Evolutionary conservation across 129 eudicot genomes (phyloP).

Genomic region (Heracleum sosnowskyi): DNA sequence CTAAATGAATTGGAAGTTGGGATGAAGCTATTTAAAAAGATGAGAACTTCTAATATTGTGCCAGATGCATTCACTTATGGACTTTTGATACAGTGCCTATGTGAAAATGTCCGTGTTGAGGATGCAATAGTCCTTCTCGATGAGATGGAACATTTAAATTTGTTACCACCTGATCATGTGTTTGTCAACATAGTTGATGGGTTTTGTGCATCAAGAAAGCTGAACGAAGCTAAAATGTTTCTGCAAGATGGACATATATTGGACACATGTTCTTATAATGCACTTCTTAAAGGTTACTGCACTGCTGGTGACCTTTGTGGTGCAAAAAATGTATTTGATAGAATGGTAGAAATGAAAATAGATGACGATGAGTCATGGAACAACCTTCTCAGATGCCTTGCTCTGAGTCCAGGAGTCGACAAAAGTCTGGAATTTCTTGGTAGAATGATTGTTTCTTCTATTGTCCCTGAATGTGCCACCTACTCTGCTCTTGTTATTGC

Average conservation of each 20-base stretch:
- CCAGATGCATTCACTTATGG: constrained; percentile 45
- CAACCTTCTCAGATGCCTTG: constrained; percentile 40
- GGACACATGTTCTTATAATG: constrained; percentile 30
- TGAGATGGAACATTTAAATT: constrained; percentile 39
- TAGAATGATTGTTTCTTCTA: constrained; percentile 55
- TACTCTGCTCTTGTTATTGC: constrained; percentile 63
- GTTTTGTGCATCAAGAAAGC: constrained; percentile 36
- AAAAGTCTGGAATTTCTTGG: constrained; percentile 38
- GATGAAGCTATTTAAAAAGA: constrained; percentile 41
- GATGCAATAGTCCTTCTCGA: constrained; percentile 43
- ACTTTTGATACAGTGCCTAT: constrained; percentile 37
- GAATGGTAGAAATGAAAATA: constrained; percentile 43
- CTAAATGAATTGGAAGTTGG: constrained; percentile 33
- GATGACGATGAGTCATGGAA: constrained; percentile 50
- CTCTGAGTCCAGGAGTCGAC: constrained; percentile 21
- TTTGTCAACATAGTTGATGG: constrained; percentile 44
- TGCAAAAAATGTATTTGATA: constrained; percentile 35
- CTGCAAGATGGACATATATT: constrained; percentile 38
- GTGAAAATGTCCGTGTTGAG: constrained; percentile 29
- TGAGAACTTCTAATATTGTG: constrained; percentile 44
- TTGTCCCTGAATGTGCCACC: constrained; percentile 40
- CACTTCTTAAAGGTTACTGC: constrained; percentile 47
- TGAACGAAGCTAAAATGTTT: constrained; percentile 34
- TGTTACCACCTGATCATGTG: constrained; percentile 35
- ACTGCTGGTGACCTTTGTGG: constrained; percentile 20